Base-by-base conservation (phyloP, 371 early-diverging fungal genomes). In the Mycotypha africana region DNA sequence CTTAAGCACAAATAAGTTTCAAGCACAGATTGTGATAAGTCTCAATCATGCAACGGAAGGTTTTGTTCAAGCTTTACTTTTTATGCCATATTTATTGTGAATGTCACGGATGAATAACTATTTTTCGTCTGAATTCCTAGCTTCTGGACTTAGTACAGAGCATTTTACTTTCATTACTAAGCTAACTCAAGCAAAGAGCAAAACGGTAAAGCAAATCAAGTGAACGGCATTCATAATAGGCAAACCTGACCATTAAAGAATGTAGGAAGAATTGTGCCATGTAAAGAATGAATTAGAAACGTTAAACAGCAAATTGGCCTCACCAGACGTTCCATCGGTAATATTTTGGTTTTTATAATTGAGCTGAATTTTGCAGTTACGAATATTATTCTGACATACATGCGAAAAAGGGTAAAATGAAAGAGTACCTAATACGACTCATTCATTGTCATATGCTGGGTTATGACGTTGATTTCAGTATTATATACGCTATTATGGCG, bases 401-500 rank as follows among this genome's bases (percentile, higher is more conserved):
- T 19, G n/a, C 31, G 2, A 11, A 16, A 28, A 43, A 76, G 76
- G 36, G 31, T 16, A 58, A 54, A 20, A 76, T 72, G 65, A 62
- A 62, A 35, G 71, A 70, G 23, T 70, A 69, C 31, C 37, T 79
- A 12, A 63, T 61, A 21, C 62, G 74, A 17, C 33, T 74, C 8
- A 67, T 79, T 4, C 73, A 74, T 40, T 69, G 70, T 37, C 63
- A 56, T 30, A 77, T 77, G 66, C 59, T 79, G 21, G 80, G 78
- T 2, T 65, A 74, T 38, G 40, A 65, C 38, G 70, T 74, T 0
- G 70, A 70, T 31, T 77, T 79, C 49, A 68, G 76, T 17, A 47
- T 68, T 8, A 72, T 77, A 36, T 62, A 73, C 51, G 77, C 80
- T 1, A 67, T 79, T 20, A 79, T 71, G 69, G 53, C 70, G 9